A percentile compares a stretch with the other conserved stretches of the same genome.
phyloP scores from a whole-genome alignment of 805 yeast genomes.

The Nakazawaea wyomingensis region DNA sequence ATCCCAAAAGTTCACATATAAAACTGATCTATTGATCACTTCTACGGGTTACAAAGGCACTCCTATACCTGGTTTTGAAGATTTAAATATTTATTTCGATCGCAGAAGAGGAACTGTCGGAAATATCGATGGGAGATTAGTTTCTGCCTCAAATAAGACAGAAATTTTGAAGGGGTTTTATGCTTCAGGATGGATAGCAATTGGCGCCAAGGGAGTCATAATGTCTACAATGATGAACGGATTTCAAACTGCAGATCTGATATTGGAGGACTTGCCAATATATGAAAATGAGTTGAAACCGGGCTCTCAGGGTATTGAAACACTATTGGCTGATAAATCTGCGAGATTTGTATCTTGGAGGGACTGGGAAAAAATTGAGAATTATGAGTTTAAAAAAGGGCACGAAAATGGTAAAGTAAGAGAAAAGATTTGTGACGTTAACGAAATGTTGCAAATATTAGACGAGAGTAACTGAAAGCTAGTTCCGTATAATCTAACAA shows the following conservation, averaged over 20 bases:
- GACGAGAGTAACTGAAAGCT: not conserved
- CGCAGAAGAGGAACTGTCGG: conserved; percentile 35
- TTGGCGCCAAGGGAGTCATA: conserved; percentile 85
- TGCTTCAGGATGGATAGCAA: conserved; percentile 86
- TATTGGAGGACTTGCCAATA: conserved; percentile 46
- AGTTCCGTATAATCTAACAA: no score
- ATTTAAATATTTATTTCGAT: conserved; percentile 45
- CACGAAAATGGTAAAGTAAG: conserved; percentile 43
- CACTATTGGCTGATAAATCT: conserved; percentile 17
- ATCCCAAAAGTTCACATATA: conserved; percentile 25
- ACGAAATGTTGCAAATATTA: conserved; percentile 42
- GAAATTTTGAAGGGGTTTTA: conserved; percentile 46
- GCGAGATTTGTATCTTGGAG: conserved; percentile 47
- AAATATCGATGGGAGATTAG: conserved; percentile 41
- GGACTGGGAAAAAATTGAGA: conserved; percentile 59
- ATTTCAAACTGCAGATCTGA: conserved; percentile 62
- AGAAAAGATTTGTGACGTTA: conserved; percentile 45
- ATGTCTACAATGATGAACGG: conserved; percentile 88
- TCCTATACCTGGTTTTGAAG: conserved; percentile 55
- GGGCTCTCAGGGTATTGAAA: conserved; percentile 27
- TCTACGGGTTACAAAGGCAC: conserved; percentile 80
- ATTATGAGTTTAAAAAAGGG: conserved; percentile 49
- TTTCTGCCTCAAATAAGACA: conserved; percentile 17
- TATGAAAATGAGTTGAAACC: conserved; percentile 18
- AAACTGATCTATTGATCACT: conserved; percentile 65